Evolutionary conservation across 306 rosid genomes (phyloP), one percentile per base, ranked within the genome.

Genomic region (Dalbergia cultrata): DNA sequence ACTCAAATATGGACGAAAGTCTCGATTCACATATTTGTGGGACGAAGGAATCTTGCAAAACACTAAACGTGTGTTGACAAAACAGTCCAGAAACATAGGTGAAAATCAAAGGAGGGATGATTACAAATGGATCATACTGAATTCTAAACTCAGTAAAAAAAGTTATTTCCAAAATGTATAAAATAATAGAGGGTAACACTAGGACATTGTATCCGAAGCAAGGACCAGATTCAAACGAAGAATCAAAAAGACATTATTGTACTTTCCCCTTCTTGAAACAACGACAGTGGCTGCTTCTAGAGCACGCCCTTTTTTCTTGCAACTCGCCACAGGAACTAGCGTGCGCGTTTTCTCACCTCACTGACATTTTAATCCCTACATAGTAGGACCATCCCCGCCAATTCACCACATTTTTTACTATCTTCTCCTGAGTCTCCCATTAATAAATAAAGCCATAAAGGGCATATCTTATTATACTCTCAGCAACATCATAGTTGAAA

Each of bases 51-150:
- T 74, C 26, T 60, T 22, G n/a, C 57, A 58, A 59, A 60, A 74
- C 69, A 74, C 60, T 74, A 66, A 59, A 14, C 79, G 43, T 74
- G 33, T 43, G 14, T 43, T 59, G 70, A 43, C 79, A 44, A 74
- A 8, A 9, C 43, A 1, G 56, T 1, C 16, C 9, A 39, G 8
- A 60, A 14, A 60, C 31, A 14, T 9, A 59, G 18, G n/a, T 14
- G 26, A 43, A 21, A 18, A 74, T 74, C 70, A 59, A 74, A 74
- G 5, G 16, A 16, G 44, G 60, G 70, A 75, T 61, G 47, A 75
- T 75, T 21, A 26, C 8, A 41, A 21, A 18, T 5, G 13, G 43
- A 21, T 58, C 21, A 21, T 21, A 9, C 64, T 58, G 9, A 34
- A 13, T 0, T 37, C 34, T 8, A 39, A 8, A 3, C 31, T 61